These are phyloP conservation scores for Strobilomyces echinocephalus DNA, from an alignment of 768 basidiomycete species.

Conservation along the genomic window DNA sequence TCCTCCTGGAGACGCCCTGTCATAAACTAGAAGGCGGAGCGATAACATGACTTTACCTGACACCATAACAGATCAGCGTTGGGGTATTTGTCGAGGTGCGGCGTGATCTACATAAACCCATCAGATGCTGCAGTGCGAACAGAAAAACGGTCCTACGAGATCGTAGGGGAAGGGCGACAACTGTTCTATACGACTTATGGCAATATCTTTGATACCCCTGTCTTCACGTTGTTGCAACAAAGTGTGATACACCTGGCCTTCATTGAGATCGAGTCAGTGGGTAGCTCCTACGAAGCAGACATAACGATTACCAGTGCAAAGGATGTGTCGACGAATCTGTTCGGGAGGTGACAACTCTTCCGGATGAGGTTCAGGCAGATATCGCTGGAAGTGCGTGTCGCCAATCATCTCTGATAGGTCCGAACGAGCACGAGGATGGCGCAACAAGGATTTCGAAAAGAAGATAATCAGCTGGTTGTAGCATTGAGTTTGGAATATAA, in stretches of 20 bases:
- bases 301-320: conserved; percentile 62
- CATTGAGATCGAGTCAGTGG: conserved; percentile 18
- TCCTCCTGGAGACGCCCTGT: conserved; percentile 56
- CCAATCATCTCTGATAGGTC: conserved; percentile 82
- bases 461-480: conserved; percentile 72
- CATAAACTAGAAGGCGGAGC: neutral
- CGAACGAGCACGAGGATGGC: conserved; percentile 90
- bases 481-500: neutral
- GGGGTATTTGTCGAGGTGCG: conserved; percentile 94
- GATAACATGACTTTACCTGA: conserved; percentile 45
- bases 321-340: conserved; percentile 85
- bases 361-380: conserved; percentile 77
- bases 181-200: conserved; percentile 92
- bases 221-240: conserved; percentile 88
- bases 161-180: conserved; percentile 98
- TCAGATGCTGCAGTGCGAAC: conserved; percentile 1
- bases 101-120: conserved; percentile 56
- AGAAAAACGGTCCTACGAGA: conserved; percentile 46
- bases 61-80: conserved; percentile 93
- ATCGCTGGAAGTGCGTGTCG: conserved; percentile 89
- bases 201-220: conserved; percentile 86
- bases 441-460: conserved; percentile 95
- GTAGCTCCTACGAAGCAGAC: neutral
- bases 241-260: conserved; percentile 91
- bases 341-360: conserved; percentile 74